Base-by-base conservation (phyloP, 2,329 filamentous ascomycete genomes). In the Didymosphaeria variabile region DNA sequence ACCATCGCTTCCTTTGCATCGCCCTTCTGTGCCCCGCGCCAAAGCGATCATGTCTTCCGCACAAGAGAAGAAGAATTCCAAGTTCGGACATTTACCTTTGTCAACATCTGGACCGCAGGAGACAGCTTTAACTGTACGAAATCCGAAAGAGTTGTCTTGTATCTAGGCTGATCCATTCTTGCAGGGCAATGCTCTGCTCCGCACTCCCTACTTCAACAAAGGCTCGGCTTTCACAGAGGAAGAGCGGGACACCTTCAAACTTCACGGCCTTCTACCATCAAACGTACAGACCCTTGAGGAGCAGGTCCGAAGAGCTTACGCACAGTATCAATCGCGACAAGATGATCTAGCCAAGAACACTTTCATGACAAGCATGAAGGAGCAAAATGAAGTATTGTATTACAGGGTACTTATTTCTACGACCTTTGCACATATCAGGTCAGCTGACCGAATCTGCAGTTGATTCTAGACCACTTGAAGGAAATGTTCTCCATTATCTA, bases 401-500 rank as follows among this genome's bases (percentile, higher is more conserved):
- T 96, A 89, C 77, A 88, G 84, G 75, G 90, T 91, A 45, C 21
- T n/a, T n/a, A 68, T 64, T 79, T 31, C 23, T 38, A 7, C 5
- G 13, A 19, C 23, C 8, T 21, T 31, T 17, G 26, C 23, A 13
- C 21, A 46, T 12, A 47, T 19, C 29, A n/a, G 23, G 15, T 19
- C 29, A 26, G 7, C 40, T 55, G 19, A 55, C n/a, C 26, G 4
- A 8, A 15, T 26, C 13, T 19, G 23, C 61, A 92, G 86, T 84
- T 96, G 10, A 83, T 95, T 8, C 85, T 91, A 73, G 87, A 91
- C 5, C 90, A 97, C 69, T 79, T 97, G 21, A 89, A 91, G 65
- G 92, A 97, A 73, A 95, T 97, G 91, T 94, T 96, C 72, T 88
- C 90, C 44, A 82, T 97, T n/a, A 91, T 97, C 31, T 97, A 97